phyloP scores from a whole-genome alignment of 2,329 filamentous ascomycete genomes.

The Knoxdaviesia proteae region DNA sequence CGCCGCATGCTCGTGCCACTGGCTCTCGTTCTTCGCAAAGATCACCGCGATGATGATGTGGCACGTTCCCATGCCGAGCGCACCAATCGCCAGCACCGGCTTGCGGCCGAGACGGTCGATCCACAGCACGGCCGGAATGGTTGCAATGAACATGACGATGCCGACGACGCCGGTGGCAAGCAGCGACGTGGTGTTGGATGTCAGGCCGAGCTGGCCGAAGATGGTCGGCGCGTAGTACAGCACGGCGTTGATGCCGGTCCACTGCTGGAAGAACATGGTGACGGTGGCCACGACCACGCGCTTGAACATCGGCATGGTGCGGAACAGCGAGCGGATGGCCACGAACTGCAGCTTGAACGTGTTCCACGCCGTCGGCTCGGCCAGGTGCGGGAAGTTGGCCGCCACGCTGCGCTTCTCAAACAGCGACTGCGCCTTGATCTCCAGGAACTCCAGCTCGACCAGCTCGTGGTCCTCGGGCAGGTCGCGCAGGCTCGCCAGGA shows the following conservation, averaged over 20 bases:
- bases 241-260: constrained; percentile 29
- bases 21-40: constrained; percentile 38
- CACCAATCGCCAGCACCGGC: constrained; percentile 39
- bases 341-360: constrained; percentile 50
- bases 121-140: constrained; percentile 44
- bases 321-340: constrained; percentile 42
- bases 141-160: constrained; percentile 48
- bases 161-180: constrained; percentile 53
- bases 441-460: constrained; percentile 57
- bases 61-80: constrained; percentile 47
- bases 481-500: constrained; percentile 42
- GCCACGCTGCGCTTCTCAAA: constrained; percentile 56
- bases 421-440: constrained; percentile 58
- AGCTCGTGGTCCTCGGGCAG: constrained; percentile 43
- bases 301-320: constrained; percentile 43
- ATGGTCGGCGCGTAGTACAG: constrained; percentile 54
- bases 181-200: constrained; percentile 26
- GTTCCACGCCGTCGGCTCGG: constrained; percentile 38
- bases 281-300: constrained; percentile 42
- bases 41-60: constrained; percentile 55
- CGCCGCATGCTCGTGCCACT: constrained; percentile 32
- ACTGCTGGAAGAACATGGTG: constrained; percentile 37
- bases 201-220: constrained; percentile 44
- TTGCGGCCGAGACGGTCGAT: constrained; percentile 44
- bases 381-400: constrained; percentile 45